Base-by-base conservation (phyloP, 106 monocot genomes). In the Xerophyta viscosa region DNA sequence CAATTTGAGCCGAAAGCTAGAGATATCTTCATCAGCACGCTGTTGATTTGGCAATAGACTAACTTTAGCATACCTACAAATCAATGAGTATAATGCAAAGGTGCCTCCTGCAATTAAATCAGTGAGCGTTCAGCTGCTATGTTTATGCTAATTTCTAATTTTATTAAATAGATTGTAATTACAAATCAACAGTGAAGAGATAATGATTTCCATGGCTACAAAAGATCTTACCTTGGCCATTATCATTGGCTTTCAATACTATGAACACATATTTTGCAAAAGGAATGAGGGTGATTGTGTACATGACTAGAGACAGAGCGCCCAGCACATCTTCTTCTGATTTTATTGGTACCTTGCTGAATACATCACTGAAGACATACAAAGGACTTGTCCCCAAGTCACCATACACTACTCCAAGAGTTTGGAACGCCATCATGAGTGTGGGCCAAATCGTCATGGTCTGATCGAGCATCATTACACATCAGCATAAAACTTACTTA, bases 341-440 rank as follows among this genome's bases (percentile, higher is more conserved):
- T 39, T 78, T 79, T 54, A 86, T 82, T 7, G 82, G 76, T 46
- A 92, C 91, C 65, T 92, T 92, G 76, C 75, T 79, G 67, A 92
- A 92, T 47, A 92, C 79, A 76, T 92, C 91, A 60, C 76, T 78
- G 61, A 86, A 92, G 25, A 92, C 91, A 68, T 92, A 92, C 29
- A 92, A 70, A 37, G 91, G 91, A 68, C 91, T 92, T 21, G 91
- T 92, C 8, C 91, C 91, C 81, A 92, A 63, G 61, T 92, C 91
- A 48, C 91, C 86, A 71, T 86, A 92, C 7, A 92, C 91, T 33
- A 92, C 86, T 47, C 91, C 91, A 48, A 92, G 91, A 72, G 91
- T 92, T 76, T 92, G 91, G 60, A 92, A 92, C 46, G 91, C 86
- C 91, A 92, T 86, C 20, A 82, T 68, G 54, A 91, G 43, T 15